Evolutionary conservation across 345 rosid species (phyloP).

Genomic region (Dipteronia dyeriana): DNA sequence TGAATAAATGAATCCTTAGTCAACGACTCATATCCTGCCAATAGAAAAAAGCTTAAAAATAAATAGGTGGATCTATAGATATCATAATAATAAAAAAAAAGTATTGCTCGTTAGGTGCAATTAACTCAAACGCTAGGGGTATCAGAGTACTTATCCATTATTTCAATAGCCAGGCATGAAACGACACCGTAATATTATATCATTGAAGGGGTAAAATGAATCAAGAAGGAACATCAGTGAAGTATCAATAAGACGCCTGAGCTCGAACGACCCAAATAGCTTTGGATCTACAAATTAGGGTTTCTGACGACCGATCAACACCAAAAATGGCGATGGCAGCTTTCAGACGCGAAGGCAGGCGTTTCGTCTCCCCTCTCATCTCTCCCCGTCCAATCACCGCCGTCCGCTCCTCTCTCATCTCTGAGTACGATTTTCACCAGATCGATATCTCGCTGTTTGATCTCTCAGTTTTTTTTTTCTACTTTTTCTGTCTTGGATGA

Average conservation of each 20-base stretch:
- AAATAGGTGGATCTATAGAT: too few species aligned
- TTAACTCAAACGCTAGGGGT: too few species aligned
- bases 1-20: too few species aligned
- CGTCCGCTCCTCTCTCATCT: constrained; percentile 40
- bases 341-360: constrained; percentile 80
- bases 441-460: constrained; percentile 6
- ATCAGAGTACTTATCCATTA: too few species aligned
- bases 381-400: constrained; percentile 59
- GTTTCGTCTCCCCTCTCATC: constrained; percentile 60
- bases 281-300: constrained; percentile 19
- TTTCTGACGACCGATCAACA: constrained; percentile 22
- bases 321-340: constrained; percentile 74
- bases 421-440: constrained; percentile 33
- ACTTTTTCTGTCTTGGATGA: background rate
- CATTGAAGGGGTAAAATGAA: too few species aligned
- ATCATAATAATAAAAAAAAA: too few species aligned
- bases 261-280: constrained; percentile 2
- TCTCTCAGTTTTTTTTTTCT: background rate
- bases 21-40: too few species aligned
- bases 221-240: too few species aligned
- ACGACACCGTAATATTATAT: too few species aligned
- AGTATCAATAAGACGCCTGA: background rate
- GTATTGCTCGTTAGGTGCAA: too few species aligned
- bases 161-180: too few species aligned
- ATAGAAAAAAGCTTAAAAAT: too few species aligned